Conservation (phyloP, 2,329 filamentous ascomycete species). For the Erysiphe neolycopersici region DNA sequence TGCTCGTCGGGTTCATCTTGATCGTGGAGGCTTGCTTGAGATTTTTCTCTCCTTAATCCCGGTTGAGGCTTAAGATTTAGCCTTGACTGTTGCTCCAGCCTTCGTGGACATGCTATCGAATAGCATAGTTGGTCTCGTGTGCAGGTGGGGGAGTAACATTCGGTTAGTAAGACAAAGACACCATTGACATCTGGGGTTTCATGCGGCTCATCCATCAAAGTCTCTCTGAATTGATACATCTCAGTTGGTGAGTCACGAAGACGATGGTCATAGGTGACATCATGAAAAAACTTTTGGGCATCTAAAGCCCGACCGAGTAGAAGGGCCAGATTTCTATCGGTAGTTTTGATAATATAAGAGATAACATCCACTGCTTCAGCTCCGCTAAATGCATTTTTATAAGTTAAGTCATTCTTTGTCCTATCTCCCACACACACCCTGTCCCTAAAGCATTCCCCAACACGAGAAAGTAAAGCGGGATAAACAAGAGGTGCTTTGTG, state of each 20-base stretch:
- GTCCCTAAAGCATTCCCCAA: constrained; percentile 76
- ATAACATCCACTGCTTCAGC: constrained; percentile 89
- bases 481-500: constrained; percentile 61
- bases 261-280: constrained; percentile 92
- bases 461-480: constrained; percentile 74
- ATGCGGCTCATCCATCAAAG: constrained; percentile 58
- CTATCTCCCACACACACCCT: constrained; percentile 66
- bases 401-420: constrained; percentile 88
- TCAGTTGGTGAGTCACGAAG: constrained; percentile 82
- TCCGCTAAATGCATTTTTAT: constrained; percentile 91
- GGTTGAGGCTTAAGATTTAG: constrained; percentile 83
- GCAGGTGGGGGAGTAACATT: constrained; percentile 95
- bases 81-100: constrained; percentile 81
- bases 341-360: constrained; percentile 90
- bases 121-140: constrained; percentile 90
- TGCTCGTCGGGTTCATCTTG: constrained; percentile 82
- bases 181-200: constrained; percentile 57
- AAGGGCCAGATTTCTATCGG: constrained; percentile 77
- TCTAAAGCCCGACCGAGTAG: constrained; percentile 77
- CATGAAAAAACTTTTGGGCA: constrained; percentile 97
- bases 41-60: constrained; percentile 40
- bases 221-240: constrained; percentile 92
- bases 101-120: constrained; percentile 83
- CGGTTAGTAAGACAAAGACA: constrained; percentile 83
- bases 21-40: constrained; percentile 50